Evolutionary conservation across 352 stramenopile species (phyloP).

Genomic region (Phytophthora capsici): DNA sequence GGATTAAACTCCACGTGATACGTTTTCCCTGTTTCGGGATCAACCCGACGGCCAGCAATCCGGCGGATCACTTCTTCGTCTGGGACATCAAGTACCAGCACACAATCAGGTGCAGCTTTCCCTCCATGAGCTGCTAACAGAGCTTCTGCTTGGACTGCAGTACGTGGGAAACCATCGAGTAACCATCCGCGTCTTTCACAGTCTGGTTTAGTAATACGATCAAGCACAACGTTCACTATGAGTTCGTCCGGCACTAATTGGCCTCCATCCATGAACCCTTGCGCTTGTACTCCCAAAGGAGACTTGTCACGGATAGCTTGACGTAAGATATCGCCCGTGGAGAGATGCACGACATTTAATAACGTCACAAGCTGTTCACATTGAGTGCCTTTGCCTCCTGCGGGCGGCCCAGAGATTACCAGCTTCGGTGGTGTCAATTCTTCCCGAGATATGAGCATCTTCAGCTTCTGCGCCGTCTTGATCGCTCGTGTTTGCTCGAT

Average conservation of each 20-base stretch:
- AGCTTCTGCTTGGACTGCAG: conserved; percentile 81
- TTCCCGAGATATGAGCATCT: conserved; percentile 41
- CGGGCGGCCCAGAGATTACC: conserved; percentile 92
- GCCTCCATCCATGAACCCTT: conserved; percentile 92
- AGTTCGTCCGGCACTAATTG: conserved; percentile 92
- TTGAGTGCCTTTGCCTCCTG: conserved; percentile 95
- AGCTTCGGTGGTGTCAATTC: conserved; percentile 79
- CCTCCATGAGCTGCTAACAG: conserved; percentile 74
- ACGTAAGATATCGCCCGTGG: conserved; percentile 93
- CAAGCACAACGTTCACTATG: conserved; percentile 89
- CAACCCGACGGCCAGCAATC: conserved; percentile 97
- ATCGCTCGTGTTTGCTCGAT: conserved; percentile 41
- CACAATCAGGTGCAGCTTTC: conserved; percentile 65
- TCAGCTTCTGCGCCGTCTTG: conserved; percentile 53
- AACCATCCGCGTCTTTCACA: conserved; percentile 90
- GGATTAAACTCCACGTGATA: conserved; percentile 98
- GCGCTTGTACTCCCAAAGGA: conserved; percentile 74
- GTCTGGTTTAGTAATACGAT: conserved; percentile 84
- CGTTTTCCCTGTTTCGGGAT: conserved; percentile 93
- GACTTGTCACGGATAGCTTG: conserved; percentile 80
- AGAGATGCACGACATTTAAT: conserved; percentile 93
- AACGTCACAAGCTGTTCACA: conserved; percentile 90
- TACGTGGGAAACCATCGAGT: conserved; percentile 95
- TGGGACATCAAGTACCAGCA: conserved; percentile 95
- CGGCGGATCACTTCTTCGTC: conserved; percentile 95